phyloP scores from a whole-genome alignment of 2,329 filamentous ascomycete genomes.

The Alternaria panax region DNA sequence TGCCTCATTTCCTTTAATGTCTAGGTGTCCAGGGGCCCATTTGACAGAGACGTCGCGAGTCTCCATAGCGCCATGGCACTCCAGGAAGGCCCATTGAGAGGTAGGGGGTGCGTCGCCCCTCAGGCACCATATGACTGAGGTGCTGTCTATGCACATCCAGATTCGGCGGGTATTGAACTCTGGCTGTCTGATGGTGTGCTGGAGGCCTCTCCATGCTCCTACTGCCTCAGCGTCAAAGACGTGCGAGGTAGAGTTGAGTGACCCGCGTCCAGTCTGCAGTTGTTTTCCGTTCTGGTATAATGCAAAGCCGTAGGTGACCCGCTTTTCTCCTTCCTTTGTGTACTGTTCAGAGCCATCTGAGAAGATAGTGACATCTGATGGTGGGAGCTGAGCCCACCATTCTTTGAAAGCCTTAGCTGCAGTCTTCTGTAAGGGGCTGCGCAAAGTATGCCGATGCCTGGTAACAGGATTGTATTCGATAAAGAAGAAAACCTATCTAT shows the following conservation, averaged over 20 bases:
- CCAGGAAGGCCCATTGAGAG: conserved; percentile 13
- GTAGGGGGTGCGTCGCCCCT: too few species aligned
- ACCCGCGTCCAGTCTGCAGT: neutral
- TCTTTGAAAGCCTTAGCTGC: neutral
- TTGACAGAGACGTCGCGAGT: neutral
- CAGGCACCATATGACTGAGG: conserved; percentile 16
- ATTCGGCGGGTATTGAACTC: neutral
- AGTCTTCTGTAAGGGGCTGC: neutral
- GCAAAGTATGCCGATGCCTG: neutral
- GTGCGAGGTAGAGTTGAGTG: conserved; percentile 1
- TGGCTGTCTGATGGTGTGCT: neutral
- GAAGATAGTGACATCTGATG: conserved; percentile 12
- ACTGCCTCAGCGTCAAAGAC: conserved; percentile 12
- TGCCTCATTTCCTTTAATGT: too few species aligned
- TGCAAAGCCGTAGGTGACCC: conserved; percentile 8
- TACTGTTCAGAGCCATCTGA: conserved; percentile 12
- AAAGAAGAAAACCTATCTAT: neutral
- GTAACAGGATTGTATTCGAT: neutral
- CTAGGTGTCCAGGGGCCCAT: conserved; percentile 2
- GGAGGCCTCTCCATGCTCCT: conserved; percentile 3
- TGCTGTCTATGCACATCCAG: conserved; percentile 14
- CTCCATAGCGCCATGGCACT: conserved; percentile 8
- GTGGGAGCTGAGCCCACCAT: neutral
- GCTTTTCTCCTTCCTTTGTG: neutral
- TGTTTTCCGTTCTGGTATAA: neutral